Percentiles rank a stretch among this genome's conserved stretches.
These are phyloP conservation scores for Mucor circinelloides DNA, from an alignment of 371 early-diverging fungal species.

Conservation along the genomic window DNA sequence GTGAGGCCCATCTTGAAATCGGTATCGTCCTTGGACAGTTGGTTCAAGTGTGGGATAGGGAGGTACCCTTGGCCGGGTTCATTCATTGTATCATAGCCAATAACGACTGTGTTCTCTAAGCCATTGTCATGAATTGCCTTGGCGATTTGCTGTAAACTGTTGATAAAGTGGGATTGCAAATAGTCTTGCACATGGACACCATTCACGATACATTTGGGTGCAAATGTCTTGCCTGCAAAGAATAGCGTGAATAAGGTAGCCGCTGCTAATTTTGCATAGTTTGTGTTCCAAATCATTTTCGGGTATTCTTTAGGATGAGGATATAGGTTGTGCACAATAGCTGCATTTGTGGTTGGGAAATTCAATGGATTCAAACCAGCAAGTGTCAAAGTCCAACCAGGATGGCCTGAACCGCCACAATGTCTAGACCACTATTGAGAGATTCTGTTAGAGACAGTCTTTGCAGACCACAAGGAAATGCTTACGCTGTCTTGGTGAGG, in stretches of 20 bases:
- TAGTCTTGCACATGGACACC: conserved; percentile 62
- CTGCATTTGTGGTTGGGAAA: conserved; percentile 71
- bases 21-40: conserved; percentile 45
- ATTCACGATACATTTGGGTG: conserved; percentile 60
- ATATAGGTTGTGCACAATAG: conserved; percentile 77
- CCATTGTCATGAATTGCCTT: conserved; percentile 46
- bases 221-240: conserved; percentile 77
- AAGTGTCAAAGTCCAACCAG: conserved; percentile 81
- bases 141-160: conserved; percentile 56
- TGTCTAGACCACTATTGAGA: conserved; percentile 69
- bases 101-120: conserved; percentile 59
- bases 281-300: conserved; percentile 90
- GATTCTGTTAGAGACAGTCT: background rate
- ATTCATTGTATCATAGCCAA: conserved; percentile 78
- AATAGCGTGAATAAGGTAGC: conserved; percentile 86
- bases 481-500: conserved; percentile 79
- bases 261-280: conserved; percentile 81
- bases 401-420: conserved; percentile 86
- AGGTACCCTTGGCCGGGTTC: conserved; percentile 74
- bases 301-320: conserved; percentile 66
- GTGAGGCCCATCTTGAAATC: conserved; percentile 61
- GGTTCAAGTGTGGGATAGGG: conserved; percentile 51
- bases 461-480: background rate
- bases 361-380: conserved; percentile 70
- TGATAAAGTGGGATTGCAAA: conserved; percentile 51